phyloP scores from a whole-genome alignment of 2,329 filamentous ascomycete species.

The Fusarium cicatricum region DNA sequence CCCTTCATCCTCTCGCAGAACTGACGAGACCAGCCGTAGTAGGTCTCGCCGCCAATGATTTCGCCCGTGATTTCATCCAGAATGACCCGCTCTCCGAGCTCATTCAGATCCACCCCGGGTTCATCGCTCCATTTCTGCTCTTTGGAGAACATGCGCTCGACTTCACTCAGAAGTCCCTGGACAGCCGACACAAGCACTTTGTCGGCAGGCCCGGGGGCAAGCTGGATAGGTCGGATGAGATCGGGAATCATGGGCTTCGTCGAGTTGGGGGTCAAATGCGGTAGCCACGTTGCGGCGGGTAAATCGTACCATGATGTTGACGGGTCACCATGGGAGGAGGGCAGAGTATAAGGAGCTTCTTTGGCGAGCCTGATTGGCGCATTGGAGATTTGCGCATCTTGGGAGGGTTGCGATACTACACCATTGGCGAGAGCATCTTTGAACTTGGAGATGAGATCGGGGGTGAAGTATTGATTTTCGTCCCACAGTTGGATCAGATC shows the following conservation, averaged over 20 bases:
- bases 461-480: constrained; percentile 68
- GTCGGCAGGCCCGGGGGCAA: constrained; percentile 73
- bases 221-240: constrained; percentile 75
- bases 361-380: constrained; percentile 55
- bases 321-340: constrained; percentile 78
- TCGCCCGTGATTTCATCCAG: constrained; percentile 73
- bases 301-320: constrained; percentile 81
- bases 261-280: constrained; percentile 79
- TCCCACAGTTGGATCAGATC: constrained; percentile 75
- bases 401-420: constrained; percentile 34
- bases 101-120: constrained; percentile 70
- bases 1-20: constrained; percentile 86
- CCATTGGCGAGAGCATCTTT: constrained; percentile 61
- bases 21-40: constrained; percentile 85
- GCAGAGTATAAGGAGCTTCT: constrained; percentile 73
- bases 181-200: constrained; percentile 72
- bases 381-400: constrained; percentile 31
- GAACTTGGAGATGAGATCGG: constrained; percentile 64
- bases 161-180: constrained; percentile 73
- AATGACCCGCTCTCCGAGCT: constrained; percentile 74
- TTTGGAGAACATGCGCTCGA: constrained; percentile 71
- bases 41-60: constrained; percentile 72
- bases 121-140: constrained; percentile 58
- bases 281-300: constrained; percentile 82
- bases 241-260: constrained; percentile 76